Conservation (phyloP, 345 rosid genomes). For the Populus davidiana region DNA sequence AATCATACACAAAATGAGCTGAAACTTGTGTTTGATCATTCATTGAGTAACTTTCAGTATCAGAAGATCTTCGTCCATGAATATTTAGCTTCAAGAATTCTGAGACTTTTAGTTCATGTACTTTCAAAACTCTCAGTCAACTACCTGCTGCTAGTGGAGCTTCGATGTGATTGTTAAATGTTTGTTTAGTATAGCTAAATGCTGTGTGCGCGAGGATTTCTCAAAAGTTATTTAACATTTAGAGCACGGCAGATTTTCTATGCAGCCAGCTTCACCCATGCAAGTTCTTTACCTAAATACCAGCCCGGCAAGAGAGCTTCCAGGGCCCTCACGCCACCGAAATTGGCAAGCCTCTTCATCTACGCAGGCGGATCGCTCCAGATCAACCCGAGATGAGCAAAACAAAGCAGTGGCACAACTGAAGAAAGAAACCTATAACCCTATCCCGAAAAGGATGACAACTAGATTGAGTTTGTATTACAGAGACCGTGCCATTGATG, state of each 20-base stretch:
- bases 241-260: slow-evolving; percentile 2
- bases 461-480: slow-evolving; percentile 54
- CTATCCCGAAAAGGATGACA: slow-evolving; percentile 41
- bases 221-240: background rate
- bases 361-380: slow-evolving; percentile 13
- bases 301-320: background rate
- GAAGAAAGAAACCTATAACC: slow-evolving; percentile 57
- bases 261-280: background rate
- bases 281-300: slow-evolving; percentile 5
- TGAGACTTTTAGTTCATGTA: too few species aligned
- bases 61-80: too few species aligned
- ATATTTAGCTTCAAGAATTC: too few species aligned
- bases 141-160: too few species aligned
- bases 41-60: too few species aligned
- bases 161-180: too few species aligned
- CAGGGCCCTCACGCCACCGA: slow-evolving; percentile 5
- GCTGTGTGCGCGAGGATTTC: too few species aligned
- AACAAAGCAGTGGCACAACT: slow-evolving; percentile 40
- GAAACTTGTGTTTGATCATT: too few species aligned
- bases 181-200: too few species aligned
- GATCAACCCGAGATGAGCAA: slow-evolving; percentile 33
- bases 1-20: too few species aligned
- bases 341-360: slow-evolving; percentile 2
- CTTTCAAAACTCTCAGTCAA: too few species aligned
- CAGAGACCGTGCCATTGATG: slow-evolving; percentile 30